Evolutionary conservation across 805 yeast species (phyloP).

Genomic region (Barnettozyma vustinii): DNA sequence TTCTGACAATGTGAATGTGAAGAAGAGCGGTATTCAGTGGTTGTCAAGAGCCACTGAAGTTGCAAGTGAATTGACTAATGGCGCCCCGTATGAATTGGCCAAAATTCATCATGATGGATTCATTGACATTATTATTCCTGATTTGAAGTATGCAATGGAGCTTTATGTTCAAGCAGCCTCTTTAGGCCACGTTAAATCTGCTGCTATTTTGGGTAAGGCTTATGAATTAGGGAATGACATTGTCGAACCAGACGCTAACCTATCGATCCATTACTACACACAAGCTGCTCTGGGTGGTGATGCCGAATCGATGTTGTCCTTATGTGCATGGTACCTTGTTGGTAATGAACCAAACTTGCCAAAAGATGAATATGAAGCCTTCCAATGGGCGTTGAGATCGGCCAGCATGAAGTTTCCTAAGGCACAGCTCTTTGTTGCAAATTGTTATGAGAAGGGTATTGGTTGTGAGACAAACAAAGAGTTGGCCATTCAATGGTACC

Average conservation of each 20-base stretch:
- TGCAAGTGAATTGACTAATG: conserved; percentile 79
- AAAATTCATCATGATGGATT: conserved; percentile 81
- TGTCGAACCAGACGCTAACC: conserved; percentile 71
- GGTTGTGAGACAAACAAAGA: conserved; percentile 62
- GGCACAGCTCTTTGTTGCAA: conserved; percentile 82
- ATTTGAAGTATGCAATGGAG: conserved; percentile 77
- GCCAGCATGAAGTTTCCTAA: conserved; percentile 70
- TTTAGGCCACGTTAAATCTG: conserved; percentile 77
- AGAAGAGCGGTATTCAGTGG: conserved; percentile 91
- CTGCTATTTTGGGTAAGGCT: conserved; percentile 71
- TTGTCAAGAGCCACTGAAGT: conserved; percentile 76
- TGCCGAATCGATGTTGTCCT: conserved; percentile 81
- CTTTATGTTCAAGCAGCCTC: conserved; percentile 85
- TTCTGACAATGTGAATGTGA: conserved; percentile 56
- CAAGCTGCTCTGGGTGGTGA: conserved; percentile 88
- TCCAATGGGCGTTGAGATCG: conserved; percentile 89
- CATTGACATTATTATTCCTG: conserved; percentile 80
- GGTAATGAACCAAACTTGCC: conserved; percentile 84
- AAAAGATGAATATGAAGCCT: conserved; percentile 78
- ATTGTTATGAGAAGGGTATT: conserved; percentile 80
- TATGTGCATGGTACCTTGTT: conserved; percentile 95
- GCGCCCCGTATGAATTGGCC: conserved; percentile 93
- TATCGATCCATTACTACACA: conserved; percentile 89
- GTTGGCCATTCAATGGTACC: conserved; percentile 70
- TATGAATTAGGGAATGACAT: conserved; percentile 71